These are phyloP conservation scores for Cryphonectria naterciae DNA, from an alignment of 2,329 filamentous ascomycete genomes.

Conservation along the genomic window DNA sequence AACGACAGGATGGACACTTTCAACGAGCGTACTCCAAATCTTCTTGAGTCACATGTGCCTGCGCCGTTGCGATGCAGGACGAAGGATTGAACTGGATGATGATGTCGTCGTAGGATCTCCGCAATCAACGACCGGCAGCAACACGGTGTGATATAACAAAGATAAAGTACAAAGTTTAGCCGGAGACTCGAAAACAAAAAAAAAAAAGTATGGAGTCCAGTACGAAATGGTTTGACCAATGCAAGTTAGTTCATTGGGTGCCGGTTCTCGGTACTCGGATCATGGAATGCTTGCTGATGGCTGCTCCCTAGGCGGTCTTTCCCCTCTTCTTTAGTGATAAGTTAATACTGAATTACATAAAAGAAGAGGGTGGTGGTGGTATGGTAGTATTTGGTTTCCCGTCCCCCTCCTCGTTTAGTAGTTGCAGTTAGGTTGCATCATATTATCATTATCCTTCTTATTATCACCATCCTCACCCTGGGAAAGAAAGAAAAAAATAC, in stretches of 20 bases:
- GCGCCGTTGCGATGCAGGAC: neutral
- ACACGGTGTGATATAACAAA: neutral
- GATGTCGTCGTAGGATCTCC: neutral
- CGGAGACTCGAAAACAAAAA: neutral
- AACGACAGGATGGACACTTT: too few species aligned
- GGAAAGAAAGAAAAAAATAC: too few species aligned
- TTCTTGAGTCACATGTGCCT: neutral
- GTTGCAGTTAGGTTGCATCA: neutral
- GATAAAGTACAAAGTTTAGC: neutral
- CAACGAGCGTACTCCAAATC: neutral
- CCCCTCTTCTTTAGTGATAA: constrained; percentile 5
- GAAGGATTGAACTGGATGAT: neutral
- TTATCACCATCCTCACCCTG: neutral
- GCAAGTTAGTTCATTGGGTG: constrained; percentile 5
- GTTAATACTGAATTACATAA: neutral
- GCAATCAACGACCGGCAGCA: neutral
- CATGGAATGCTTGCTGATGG: neutral
- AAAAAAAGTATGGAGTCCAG: neutral
- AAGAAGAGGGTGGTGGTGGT: neutral
- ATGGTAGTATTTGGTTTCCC: neutral
- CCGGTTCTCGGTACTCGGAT: constrained; percentile 2
- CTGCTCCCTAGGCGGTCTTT: too few species aligned
- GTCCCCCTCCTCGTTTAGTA: neutral
- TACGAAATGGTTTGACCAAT: constrained; percentile 4
- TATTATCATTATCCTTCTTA: neutral